Base-by-base conservation (phyloP, 345 rosid species). In the Streptanthus diversifolius region DNA sequence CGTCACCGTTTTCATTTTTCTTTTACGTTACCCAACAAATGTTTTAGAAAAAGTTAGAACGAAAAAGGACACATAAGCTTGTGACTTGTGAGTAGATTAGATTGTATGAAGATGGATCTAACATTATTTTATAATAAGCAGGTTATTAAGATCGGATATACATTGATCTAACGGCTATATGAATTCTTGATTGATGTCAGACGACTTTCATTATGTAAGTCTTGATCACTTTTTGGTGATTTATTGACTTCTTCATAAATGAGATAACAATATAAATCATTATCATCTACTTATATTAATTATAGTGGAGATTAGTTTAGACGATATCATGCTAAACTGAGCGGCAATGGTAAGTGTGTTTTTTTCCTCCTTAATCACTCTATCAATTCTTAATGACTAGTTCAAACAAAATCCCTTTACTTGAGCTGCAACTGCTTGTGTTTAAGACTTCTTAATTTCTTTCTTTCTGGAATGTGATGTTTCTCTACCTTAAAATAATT, bases 381-480 rank as follows among this genome's bases (percentile, higher is more conserved):
- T 6, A 63, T 1, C 2, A 48, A 15, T 14, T 19, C n/a, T 18
- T 29, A 49, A 37, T 51, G 68, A 71, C 33, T 29, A n/a, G 11
- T 61, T 71, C 43, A 18, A 27, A 25, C 51, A 60, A 33, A 30
- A 60, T 37, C 12, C 19, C 15, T 17, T 21, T 35, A 5, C 41
- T 2, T 68, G 30, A 68, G 54, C 33, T 52, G 33, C 17, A 25
- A 52, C 30, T 15, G 63, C 32, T 8, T 54, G 53, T 29, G 19
- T 55, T 47, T 18, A 48, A 32, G 41, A 33, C 36, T 27, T 19
- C 2, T 33, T 29, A 9, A 36, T 7, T 18, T 62, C 15, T 52
- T 66, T 51, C 29, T 66, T 56, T 14, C 39, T 64, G 36, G 61
- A 48, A 19, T 74, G 4, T 66, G 44, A 39, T 66, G 44, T 33